phyloP scores from a whole-genome alignment of 2,329 filamentous ascomycete genomes.

The Plenodomus biglobosus region DNA sequence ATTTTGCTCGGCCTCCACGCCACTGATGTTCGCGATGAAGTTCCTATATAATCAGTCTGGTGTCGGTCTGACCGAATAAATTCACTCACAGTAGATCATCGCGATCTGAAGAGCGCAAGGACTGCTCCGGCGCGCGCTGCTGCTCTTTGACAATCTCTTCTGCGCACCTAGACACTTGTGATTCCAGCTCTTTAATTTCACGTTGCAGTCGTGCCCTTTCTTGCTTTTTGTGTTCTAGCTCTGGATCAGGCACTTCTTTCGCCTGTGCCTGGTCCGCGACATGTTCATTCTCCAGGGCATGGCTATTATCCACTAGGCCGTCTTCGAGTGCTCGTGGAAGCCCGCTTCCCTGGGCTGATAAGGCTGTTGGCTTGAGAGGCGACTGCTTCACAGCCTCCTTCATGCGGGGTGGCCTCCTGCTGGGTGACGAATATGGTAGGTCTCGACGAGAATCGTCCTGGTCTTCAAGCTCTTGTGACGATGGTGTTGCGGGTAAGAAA shows the following conservation, averaged over 20 bases:
- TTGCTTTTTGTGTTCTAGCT: conserved; percentile 31
- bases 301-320: conserved; percentile 2
- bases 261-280: conserved; percentile 1
- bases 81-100: conserved; percentile 28
- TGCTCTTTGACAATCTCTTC: conserved; percentile 32
- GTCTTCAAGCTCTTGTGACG: conserved; percentile 12
- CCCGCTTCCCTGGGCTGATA: conserved; percentile 15
- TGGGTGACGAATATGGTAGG: conserved; percentile 36
- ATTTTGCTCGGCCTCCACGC: conserved; percentile 18
- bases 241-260: conserved; percentile 22
- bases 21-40: conserved; percentile 27
- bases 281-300: too few species aligned
- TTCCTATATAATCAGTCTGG: conserved; percentile 18
- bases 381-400: conserved; percentile 18
- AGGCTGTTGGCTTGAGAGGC: conserved; percentile 13
- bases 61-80: neutral
- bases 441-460: conserved; percentile 27
- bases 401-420: conserved; percentile 29
- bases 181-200: conserved; percentile 36
- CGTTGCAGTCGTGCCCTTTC: conserved; percentile 33
- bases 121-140: conserved; percentile 14
- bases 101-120: conserved; percentile 22
- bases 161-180: conserved; percentile 33
- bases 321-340: conserved; percentile 13
- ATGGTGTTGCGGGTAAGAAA: conserved; percentile 26